Percentiles rank a stretch among this genome's conserved stretches.
Conservation (phyloP, 2,329 filamentous ascomycete species). For the Cordyceps sp. region DNA sequence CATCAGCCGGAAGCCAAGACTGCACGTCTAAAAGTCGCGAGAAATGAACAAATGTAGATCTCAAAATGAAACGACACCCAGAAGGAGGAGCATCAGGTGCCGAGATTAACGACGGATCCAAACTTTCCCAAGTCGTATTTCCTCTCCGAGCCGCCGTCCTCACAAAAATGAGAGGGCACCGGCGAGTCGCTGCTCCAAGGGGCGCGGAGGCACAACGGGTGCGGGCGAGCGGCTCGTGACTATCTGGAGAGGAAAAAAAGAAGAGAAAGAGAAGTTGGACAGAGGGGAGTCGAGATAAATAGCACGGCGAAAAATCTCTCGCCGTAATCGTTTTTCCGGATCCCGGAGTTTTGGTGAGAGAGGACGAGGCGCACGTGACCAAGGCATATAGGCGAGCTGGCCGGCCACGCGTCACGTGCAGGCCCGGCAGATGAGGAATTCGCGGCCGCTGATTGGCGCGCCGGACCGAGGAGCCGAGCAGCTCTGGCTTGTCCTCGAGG, state of each 20-base stretch:
- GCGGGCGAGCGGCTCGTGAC: conserved; percentile 22
- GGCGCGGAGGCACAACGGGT: conserved; percentile 11
- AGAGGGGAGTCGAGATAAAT: conserved; percentile 1
- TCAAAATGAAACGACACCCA: conserved; percentile 40
- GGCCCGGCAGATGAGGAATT: conserved; percentile 24
- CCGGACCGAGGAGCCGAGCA: conserved; percentile 29
- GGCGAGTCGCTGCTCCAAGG: background rate
- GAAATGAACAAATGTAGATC: conserved; percentile 30
- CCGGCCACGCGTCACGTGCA: background rate
- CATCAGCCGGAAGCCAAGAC: too few relatives aligned
- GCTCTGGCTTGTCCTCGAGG: too few relatives aligned
- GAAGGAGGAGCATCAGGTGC: conserved; percentile 26
- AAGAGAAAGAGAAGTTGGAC: conserved; percentile 10
- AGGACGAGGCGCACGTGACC: too few relatives aligned
- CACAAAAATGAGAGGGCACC: background rate
- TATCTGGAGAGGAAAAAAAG: conserved; percentile 28
- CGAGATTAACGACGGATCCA: conserved; percentile 44
- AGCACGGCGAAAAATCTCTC: too few relatives aligned
- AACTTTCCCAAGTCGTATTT: too few relatives aligned
- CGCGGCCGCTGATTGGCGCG: conserved; percentile 18
- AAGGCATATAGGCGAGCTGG: too few relatives aligned
- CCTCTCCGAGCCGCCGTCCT: conserved; percentile 25
- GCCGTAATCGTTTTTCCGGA: too few relatives aligned
- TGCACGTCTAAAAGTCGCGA: background rate
- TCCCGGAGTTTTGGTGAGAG: too few relatives aligned